Evolutionary conservation across 257 asterid genomes (phyloP), one percentile per base, ranked within the genome.

Genomic region (Oldenlandia corymbosa): DNA sequence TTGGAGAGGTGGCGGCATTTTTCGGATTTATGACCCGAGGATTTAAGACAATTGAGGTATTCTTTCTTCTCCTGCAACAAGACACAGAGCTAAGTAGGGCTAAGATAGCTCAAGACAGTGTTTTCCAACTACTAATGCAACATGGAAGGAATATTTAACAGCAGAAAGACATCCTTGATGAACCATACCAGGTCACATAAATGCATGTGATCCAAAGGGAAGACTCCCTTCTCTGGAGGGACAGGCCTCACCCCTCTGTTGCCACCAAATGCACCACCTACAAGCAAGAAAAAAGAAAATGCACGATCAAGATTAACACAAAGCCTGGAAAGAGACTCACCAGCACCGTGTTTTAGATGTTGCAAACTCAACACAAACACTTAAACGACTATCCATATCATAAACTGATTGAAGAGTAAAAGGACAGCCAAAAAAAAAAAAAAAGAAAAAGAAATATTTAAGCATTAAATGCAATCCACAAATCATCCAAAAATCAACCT

Each of bases 251-350:
- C 76, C 71, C 99, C 96, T 87, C 99, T 77, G 68, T 90, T 93
- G 63, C 99, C 97, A 59, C 97, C 99, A 77, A 93, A 90, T 62
- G 93, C 91, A 56, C 97, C 96, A 61, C 96, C 97, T 92, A 65
- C 76, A 74, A 66, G 37, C 30, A 32, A 37, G 37, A 45, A 6
- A 18, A 28, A n/a, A 57, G 3, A 12, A 56, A 17, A 32, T 53
- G 26, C 59, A 55, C 23, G 16, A 30, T 55, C 42, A 55, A 30
- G 62, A 32, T 31, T 13, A 53, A 53, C 43, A n/a, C 7, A 23
- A 10, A 66, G 54, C 10, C 31, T 13, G 11, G n/a, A 41, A 46
- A 61, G 10, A 54, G 52, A 21, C 63, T 9, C 5, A 6, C 39
- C 10, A 43, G 55, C 37, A 4, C 18, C n/a, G n/a, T 1, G 17